Conservation (phyloP, 192 early-diverging fungal genomes). For the Chytriomyces confervae region DNA sequence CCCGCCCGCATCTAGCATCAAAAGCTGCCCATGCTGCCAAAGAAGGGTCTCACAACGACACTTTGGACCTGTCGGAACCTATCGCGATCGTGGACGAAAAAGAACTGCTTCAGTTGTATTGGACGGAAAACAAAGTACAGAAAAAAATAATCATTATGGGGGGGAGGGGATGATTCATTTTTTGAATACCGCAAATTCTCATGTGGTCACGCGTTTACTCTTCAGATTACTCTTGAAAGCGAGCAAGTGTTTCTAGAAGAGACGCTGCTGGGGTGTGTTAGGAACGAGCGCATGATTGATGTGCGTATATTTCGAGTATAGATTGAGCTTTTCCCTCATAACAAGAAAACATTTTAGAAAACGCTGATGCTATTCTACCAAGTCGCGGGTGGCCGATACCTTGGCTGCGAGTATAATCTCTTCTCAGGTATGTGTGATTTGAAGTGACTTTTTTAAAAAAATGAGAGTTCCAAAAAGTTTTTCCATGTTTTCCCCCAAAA, state of each 20-base stretch:
- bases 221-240: constrained; percentile 36
- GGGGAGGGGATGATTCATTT: no score
- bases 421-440: no score
- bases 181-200: no score
- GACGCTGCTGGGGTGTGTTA: constrained; percentile 49
- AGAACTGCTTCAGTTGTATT: constrained; percentile 46
- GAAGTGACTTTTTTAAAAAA: no score
- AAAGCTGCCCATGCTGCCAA: background rate
- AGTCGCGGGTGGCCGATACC: constrained; percentile 42
- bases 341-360: no score
- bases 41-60: constrained; percentile 6
- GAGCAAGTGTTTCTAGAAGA: constrained; percentile 51
- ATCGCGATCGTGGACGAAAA: constrained; percentile 45
- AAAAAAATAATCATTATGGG: no score
- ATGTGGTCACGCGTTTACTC: no score
- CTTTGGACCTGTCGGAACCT: constrained; percentile 27
- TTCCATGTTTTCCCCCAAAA: no score
- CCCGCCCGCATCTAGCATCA: constrained; percentile 5
- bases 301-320: constrained; percentile 31
- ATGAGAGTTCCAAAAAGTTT: no score
- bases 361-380: constrained; percentile 46
- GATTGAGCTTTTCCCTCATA: no score
- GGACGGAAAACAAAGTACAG: constrained; percentile 41
- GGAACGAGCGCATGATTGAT: constrained; percentile 46
- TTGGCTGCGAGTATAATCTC: constrained; percentile 50